Evolutionary conservation across 345 rosid genomes (phyloP), one percentile per base, ranked within the genome.

Genomic region (Tarenaya hassleriana): DNA sequence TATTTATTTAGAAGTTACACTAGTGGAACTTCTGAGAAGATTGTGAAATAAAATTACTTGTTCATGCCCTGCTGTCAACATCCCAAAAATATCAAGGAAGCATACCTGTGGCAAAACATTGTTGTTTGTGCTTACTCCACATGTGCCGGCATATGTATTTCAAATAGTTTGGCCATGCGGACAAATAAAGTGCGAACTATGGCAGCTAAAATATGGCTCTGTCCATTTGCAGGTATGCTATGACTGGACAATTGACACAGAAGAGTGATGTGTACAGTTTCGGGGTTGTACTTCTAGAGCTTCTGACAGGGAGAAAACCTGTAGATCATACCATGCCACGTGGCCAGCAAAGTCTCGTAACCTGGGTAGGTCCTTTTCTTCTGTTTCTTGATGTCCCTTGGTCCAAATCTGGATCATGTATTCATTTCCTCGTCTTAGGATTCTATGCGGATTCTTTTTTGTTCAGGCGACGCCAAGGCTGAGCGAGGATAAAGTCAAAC

Each of bases 401-500:
- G 5, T 32, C 15, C 63, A 17, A 13, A 1, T 5, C 8, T 52
- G 14, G 39, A 59, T 24, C 27, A 4, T 39, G 2, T 1, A 33
- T 13, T n/a, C 20, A 6, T 33, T 27, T 1, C 13, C 10, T 16
- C 29, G 16, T n/a, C 59, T 55, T 61, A 67, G 39, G 6, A 10
- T 4, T 9, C 2, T 6, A 37, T 61, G 54, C 35, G 41, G 21
- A 16, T 43, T 45, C 38, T 46, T 61, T 37, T 8, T 21, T 61
- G 38, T 47, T 57, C 54, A 91, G 98, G 98, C 98, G 31, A 91
- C 98, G 50, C 98, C 98, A 44, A 84, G 98, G 63, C 75, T 91
- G 54, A 91, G 98, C 40, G 98, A 91, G 66, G 98, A 87, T 82
- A 91, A 91, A 59, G 98, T 91, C 20, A 91, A 82, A 56, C 95